phyloP scores from a whole-genome alignment of 129 eudicot genomes.

The Artemisia argyi region DNA sequence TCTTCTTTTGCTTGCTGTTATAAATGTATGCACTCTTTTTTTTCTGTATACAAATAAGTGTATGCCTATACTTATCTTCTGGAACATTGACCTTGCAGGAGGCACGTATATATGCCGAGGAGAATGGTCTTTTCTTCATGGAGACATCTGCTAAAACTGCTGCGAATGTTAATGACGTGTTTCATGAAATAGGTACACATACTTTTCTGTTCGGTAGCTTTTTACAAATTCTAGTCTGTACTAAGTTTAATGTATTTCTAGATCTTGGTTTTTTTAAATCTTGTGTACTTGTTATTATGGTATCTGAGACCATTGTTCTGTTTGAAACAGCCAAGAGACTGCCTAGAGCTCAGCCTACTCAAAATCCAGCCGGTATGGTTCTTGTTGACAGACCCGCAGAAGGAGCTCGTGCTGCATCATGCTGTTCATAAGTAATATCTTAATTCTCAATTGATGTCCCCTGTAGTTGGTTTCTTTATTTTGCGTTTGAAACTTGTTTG shows the following conservation, averaged over 20 bases:
- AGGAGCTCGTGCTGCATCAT: constrained; percentile 71
- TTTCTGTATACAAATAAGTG: neutral
- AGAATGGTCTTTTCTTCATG: constrained; percentile 85
- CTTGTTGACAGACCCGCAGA: constrained; percentile 80
- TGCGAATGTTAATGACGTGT: constrained; percentile 78
- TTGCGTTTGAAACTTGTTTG: constrained; percentile 25
- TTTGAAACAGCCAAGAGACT: constrained; percentile 68
- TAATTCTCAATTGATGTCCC: constrained; percentile 22
- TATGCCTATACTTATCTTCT: neutral
- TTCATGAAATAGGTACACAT: constrained; percentile 81
- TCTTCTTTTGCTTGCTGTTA: neutral
- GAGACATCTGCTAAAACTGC: constrained; percentile 99
- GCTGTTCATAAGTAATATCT: constrained; percentile 65
- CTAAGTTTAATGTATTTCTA: too few relatives aligned
- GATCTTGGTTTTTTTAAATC: neutral
- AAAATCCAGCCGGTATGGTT: constrained; percentile 96
- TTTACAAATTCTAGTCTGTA: neutral
- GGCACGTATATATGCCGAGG: constrained; percentile 86
- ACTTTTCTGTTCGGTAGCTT: neutral
- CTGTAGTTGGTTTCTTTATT: constrained; percentile 26
- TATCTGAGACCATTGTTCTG: constrained; percentile 2
- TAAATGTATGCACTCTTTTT: neutral
- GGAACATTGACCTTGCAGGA: constrained; percentile 51
- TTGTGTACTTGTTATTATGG: neutral
- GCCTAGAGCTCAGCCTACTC: constrained; percentile 92